Evolutionary conservation across 1,284 basidiomycete genomes (phyloP), one percentile per base, ranked within the genome.

Genomic region (Inonotus obliquus): DNA sequence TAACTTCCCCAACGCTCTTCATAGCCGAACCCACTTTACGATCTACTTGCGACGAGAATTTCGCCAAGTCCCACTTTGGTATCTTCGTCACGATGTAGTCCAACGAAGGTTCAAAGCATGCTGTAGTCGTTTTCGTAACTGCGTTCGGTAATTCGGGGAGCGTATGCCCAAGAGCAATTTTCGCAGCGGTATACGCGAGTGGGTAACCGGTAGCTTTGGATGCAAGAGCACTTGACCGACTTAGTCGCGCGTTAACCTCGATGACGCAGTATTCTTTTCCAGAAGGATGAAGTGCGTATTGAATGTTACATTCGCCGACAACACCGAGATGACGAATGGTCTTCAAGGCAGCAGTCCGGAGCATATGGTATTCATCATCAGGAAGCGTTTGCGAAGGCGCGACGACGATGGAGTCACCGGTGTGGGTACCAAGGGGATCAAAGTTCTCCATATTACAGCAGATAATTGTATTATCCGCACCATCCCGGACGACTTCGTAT

Each of bases 11-110:
- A 63, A 99, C 97, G 25, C 93, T 96, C 78, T 99, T 99, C 97
- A 99, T 99, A 27, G 94, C 86, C 2, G 96, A 98, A 41, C 97
- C 96, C 58, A 99, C 88, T 72, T 95, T 89, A 63, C 96, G 90
- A 74, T 97, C 91, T 63, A 99, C 97, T 72, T 98, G 95, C 1
- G 80, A 77, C 19, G 87, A 89, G 82, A 99, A 98, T 78, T 99
- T 99, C 68, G 95, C 94, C 65, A 99, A 80, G 77, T 99, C 97
- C 96, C 97, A 99, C 77, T 98, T 98, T 68, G 97, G 97, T 69
- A 99, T 99, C 80, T 99, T 99, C 62, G 95, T 98, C 66, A 99
- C 96, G 71, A 99, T 97, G 77, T 99, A 99, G 77, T 99, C 97
- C 57, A 99, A 82, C 13, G 95, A 96, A n/a, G 97, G 96, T 74